Conservation (phyloP, 2,329 filamentous ascomycete species). For the Apiospora koreana region DNA sequence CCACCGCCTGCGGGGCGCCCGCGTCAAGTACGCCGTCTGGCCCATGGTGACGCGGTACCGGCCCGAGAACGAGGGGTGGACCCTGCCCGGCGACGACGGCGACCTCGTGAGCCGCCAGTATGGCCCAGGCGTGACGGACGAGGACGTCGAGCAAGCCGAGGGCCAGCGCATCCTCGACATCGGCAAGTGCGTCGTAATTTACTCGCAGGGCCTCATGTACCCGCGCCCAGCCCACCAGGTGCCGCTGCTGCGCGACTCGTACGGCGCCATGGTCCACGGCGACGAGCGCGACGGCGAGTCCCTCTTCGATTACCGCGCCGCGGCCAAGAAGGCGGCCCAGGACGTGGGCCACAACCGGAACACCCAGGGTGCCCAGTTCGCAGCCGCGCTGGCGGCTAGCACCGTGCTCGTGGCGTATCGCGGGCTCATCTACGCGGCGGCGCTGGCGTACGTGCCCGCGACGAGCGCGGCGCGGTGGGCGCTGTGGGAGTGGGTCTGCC, state of each 20-base stretch:
- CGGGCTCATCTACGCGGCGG: neutral
- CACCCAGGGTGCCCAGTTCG: neutral
- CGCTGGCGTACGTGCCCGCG: neutral
- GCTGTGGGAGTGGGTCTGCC: neutral
- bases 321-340: neutral
- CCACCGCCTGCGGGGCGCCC: slow-evolving; percentile 30
- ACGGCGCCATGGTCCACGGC: too few relatives aligned
- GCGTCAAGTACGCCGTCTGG: slow-evolving; percentile 34
- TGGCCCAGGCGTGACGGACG: neutral
- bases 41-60: slow-evolving; percentile 31
- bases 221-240: neutral
- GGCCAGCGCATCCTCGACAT: slow-evolving; percentile 29
- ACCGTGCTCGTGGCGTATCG: neutral
- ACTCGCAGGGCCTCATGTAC: slow-evolving; percentile 34
- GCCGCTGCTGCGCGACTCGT: too few relatives aligned
- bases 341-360: neutral
- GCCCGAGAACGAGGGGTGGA: slow-evolving; percentile 19
- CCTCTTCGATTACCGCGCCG: neutral
- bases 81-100: neutral
- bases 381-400: neutral
- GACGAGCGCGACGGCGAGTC: slow-evolving; percentile 4
- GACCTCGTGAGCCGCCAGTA: slow-evolving; percentile 15
- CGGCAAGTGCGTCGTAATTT: slow-evolving; percentile 26
- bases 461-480: neutral
- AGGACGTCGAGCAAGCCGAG: slow-evolving; percentile 16